Percentiles rank a stretch among this genome's conserved stretches.
Conservation (phyloP, 371 early-diverging fungal genomes). For the Batkoa obscura region DNA sequence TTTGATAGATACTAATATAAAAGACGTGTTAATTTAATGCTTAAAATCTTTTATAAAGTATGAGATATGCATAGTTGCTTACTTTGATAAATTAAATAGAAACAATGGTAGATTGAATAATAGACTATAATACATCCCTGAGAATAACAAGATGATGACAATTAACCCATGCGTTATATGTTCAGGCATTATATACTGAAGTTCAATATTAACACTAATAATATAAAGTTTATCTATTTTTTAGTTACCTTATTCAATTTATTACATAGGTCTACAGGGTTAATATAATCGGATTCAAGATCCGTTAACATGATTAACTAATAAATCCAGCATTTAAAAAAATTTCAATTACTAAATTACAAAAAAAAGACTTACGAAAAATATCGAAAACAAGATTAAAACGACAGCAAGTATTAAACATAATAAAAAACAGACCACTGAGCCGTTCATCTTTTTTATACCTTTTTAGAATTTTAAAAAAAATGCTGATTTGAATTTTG, state of each 20-base stretch:
- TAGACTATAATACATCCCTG: conserved; percentile 1
- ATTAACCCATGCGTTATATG: neutral
- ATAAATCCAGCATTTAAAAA: neutral
- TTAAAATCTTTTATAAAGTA: no score
- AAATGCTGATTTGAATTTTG: no score
- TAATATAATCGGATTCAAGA: conserved; percentile 61
- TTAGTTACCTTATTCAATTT: conserved; percentile 68
- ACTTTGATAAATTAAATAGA: conserved; percentile 1
- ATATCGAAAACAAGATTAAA: no score
- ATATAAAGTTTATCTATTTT: neutral
- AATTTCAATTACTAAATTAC: no score
- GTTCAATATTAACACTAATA: neutral
- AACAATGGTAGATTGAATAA: conserved; percentile 1
- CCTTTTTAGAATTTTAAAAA: no score
- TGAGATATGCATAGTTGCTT: neutral
- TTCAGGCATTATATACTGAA: conserved; percentile 4
- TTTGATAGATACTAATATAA: conserved; percentile 1
- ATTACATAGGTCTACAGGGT: conserved; percentile 92
- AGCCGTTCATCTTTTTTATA: no score
- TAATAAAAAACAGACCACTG: no score
- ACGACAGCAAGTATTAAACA: no score
- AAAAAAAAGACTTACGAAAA: no score
- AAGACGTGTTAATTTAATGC: neutral
- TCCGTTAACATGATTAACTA: conserved; percentile 8
- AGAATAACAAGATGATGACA: neutral